Percentiles rank a stretch among this genome's conserved stretches.
These are phyloP conservation scores for Neocatenulostroma microsporum DNA, from an alignment of 2,329 filamentous ascomycete species.

Conservation along the genomic window DNA sequence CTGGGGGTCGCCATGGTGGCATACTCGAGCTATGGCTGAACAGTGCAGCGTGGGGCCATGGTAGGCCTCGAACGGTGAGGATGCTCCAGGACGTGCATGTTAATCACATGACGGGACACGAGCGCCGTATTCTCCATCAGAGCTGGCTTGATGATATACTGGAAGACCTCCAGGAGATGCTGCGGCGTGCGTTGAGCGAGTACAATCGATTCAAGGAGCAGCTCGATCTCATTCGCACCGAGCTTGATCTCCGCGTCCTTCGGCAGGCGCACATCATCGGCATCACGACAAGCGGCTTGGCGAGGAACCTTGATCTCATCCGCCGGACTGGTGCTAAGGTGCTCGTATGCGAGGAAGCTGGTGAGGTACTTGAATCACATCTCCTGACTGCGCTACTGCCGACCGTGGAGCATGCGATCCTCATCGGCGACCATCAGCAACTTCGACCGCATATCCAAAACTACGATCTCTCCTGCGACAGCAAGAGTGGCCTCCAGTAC, in stretches of 20 bases:
- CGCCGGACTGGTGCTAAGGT: constrained; percentile 47
- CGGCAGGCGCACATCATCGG: constrained; percentile 47
- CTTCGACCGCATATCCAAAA: constrained; percentile 51
- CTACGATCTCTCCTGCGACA: constrained; percentile 47
- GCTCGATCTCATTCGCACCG: constrained; percentile 27
- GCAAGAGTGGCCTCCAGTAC: constrained; percentile 37
- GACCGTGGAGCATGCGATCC: constrained; percentile 52
- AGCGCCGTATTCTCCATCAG: constrained; percentile 9
- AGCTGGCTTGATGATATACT: constrained; percentile 10
- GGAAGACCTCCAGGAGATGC: constrained; percentile 10
- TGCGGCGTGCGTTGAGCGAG: constrained; percentile 13
- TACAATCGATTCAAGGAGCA: constrained; percentile 14
- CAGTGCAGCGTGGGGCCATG: not conserved
- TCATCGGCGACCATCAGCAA: constrained; percentile 57
- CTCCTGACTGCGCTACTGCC: constrained; percentile 52
- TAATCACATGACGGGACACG: constrained; percentile 1
- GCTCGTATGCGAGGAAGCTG: constrained; percentile 60
- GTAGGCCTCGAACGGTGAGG: not conserved
- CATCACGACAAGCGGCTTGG: constrained; percentile 53
- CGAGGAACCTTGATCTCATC: constrained; percentile 44
- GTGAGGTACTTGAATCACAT: constrained; percentile 59
- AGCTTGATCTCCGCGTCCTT: constrained; percentile 35
- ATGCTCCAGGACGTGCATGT: constrained; percentile 6
- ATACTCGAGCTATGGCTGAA: constrained; percentile 10
- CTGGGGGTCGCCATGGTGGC: not conserved